Conservation (phyloP, 768 basidiomycete genomes). For the Ramaria rubella region DNA sequence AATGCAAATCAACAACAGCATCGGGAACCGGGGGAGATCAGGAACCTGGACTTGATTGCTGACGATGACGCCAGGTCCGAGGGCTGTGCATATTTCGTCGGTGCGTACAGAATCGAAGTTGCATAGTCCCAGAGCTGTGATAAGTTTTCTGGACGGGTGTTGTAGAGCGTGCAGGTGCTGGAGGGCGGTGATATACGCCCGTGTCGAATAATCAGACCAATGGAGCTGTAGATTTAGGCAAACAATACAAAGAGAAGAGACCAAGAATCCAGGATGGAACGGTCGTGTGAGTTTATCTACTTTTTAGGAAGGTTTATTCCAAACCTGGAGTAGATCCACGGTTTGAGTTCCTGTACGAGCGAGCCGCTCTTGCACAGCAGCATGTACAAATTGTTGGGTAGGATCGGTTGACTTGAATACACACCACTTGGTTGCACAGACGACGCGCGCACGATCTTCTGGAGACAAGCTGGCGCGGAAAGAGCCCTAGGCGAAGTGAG, state of each 20-base stretch:
- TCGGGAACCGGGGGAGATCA: neutral
- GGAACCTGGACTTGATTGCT: slow-evolving; percentile 79
- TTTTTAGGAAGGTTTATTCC: slow-evolving; percentile 6
- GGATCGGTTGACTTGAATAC: slow-evolving; percentile 52
- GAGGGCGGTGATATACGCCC: slow-evolving; percentile 41
- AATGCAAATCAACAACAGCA: neutral
- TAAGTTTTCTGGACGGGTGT: slow-evolving; percentile 39
- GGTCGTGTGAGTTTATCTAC: neutral
- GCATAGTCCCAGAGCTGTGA: slow-evolving; percentile 65
- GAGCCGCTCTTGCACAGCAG: slow-evolving; percentile 63
- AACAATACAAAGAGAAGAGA: neutral
- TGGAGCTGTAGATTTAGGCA: slow-evolving; percentile 49
- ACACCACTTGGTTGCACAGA: slow-evolving; percentile 86
- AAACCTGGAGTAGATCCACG: slow-evolving; percentile 70
- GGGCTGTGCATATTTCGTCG: slow-evolving; percentile 71
- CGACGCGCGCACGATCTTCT: slow-evolving; percentile 31
- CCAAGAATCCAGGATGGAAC: slow-evolving; percentile 4
- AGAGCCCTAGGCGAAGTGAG: slow-evolving; percentile 47
- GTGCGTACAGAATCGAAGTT: slow-evolving; percentile 74
- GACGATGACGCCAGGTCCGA: slow-evolving; percentile 65
- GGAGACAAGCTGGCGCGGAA: slow-evolving; percentile 44
- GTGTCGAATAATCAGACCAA: slow-evolving; percentile 64
- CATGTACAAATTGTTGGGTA: slow-evolving; percentile 50
- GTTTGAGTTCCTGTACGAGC: slow-evolving; percentile 52
- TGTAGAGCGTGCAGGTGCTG: slow-evolving; percentile 55